Evolutionary conservation across 345 rosid genomes (phyloP).

Genomic region (Firmiana major): DNA sequence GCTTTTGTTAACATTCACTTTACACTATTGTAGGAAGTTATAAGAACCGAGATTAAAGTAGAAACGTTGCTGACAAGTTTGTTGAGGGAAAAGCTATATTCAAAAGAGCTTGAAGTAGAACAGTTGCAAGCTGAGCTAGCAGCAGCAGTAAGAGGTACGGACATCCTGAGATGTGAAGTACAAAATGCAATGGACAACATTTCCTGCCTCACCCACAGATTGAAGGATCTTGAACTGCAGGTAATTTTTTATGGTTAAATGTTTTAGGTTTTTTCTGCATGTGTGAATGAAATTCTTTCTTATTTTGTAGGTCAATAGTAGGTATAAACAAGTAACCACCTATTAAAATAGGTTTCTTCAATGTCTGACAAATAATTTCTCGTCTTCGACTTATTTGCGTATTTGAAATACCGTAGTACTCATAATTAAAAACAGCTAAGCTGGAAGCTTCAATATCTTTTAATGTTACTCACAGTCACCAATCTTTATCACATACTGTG

Average conservation of each 20-base stretch:
- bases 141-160: constrained; percentile 75
- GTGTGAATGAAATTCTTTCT: not conserved
- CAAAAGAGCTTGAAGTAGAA: constrained; percentile 80
- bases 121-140: constrained; percentile 84
- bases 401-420: not conserved
- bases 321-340: not conserved
- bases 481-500: not conserved
- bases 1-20: constrained; percentile 17
- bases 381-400: not conserved
- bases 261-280: not conserved
- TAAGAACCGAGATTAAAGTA: constrained; percentile 62
- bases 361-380: not conserved
- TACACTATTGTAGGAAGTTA: constrained; percentile 42
- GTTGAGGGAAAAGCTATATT: constrained; percentile 77
- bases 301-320: not conserved
- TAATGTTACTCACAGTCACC: not conserved
- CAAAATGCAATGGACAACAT: constrained; percentile 67
- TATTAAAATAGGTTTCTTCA: not conserved
- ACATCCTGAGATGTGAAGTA: constrained; percentile 66
- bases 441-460: not conserved
- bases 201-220: constrained; percentile 58
- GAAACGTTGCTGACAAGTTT: constrained; percentile 69
- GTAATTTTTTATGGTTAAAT: constrained; percentile 26
- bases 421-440: not conserved
- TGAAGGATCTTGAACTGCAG: constrained; percentile 84